phyloP scores from a whole-genome alignment of 2,329 filamentous ascomycete species.

The Clonostachys solani region DNA sequence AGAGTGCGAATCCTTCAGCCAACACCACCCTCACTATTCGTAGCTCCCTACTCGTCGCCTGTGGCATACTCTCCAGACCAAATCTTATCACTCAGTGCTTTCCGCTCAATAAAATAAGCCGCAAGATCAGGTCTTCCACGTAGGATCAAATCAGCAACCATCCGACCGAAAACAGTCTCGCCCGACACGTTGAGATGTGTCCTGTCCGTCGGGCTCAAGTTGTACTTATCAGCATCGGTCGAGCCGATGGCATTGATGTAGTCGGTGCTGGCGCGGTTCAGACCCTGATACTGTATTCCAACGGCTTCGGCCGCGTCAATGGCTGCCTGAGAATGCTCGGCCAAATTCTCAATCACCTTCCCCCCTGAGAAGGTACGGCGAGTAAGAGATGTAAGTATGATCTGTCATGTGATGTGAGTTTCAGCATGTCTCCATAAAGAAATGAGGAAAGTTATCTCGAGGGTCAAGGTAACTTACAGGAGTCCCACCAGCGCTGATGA shows the following conservation, averaged over 20 bases:
- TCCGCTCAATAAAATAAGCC: constrained; percentile 17
- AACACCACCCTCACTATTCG: too few species aligned
- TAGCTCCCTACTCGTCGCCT: too few species aligned
- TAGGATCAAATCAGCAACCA: constrained; percentile 49
- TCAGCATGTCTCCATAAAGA: too few species aligned
- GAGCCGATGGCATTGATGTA: constrained; percentile 50
- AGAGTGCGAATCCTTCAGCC: too few species aligned
- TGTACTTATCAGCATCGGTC: constrained; percentile 37
- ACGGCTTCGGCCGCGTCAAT: constrained; percentile 37
- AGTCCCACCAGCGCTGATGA: constrained; percentile 33
- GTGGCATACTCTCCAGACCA: too few species aligned
- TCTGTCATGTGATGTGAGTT: constrained; percentile 8
- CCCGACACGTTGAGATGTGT: constrained; percentile 55
- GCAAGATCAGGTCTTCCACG: constrained; percentile 13
- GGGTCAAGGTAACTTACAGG: constrained; percentile 22
- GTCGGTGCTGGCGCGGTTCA: constrained; percentile 43
- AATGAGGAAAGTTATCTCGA: too few species aligned
- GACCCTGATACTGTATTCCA: constrained; percentile 34
- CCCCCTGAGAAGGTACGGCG: constrained; percentile 32
- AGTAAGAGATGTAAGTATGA: constrained; percentile 52
- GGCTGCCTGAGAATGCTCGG: constrained; percentile 36
- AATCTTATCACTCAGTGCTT: constrained; percentile 24
- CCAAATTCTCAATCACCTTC: constrained; percentile 40
- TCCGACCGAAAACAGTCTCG: constrained; percentile 49
- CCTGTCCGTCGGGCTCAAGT: constrained; percentile 36